phyloP scores from a whole-genome alignment of 2,329 filamentous ascomycete species.

The Aspergillus spinulosporus region DNA sequence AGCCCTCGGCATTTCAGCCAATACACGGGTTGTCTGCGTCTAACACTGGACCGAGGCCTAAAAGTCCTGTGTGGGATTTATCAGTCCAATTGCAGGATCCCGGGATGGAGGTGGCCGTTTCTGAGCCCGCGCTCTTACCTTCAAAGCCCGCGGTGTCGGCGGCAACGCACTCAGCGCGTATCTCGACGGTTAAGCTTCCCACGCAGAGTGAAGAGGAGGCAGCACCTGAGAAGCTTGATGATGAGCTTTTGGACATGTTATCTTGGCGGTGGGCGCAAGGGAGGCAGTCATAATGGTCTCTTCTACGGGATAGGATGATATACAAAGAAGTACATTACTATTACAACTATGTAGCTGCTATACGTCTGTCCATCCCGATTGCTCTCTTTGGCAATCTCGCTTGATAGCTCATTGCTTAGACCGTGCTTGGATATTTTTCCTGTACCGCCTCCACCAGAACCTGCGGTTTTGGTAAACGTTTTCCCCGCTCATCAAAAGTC shows the following conservation, averaged over 20 bases:
- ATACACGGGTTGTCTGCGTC: too few relatives aligned
- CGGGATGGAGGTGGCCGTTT: conserved; percentile 3
- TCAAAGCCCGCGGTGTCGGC: neutral
- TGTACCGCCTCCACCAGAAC: conserved; percentile 19
- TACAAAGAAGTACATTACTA: neutral
- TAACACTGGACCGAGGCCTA: too few relatives aligned
- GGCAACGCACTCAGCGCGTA: neutral
- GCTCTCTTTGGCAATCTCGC: too few relatives aligned
- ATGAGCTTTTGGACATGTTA: conserved; percentile 7
- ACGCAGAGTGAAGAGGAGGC: neutral
- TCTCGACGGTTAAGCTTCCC: neutral
- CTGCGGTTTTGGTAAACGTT: conserved; percentile 16
- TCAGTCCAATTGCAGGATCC: neutral
- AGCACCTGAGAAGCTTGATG: conserved; percentile 6
- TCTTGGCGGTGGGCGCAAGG: conserved; percentile 8
- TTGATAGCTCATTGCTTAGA: too few relatives aligned
- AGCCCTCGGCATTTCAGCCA: too few relatives aligned
- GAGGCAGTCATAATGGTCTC: neutral
- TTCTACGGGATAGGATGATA: too few relatives aligned
- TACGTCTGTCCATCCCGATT: too few relatives aligned
- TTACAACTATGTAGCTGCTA: neutral
- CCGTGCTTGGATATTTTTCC: neutral
- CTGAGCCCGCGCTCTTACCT: neutral
- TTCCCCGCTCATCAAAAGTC: conserved; percentile 24
- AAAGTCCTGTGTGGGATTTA: neutral